Percentiles rank a stretch among this genome's conserved stretches.
phyloP scores from a whole-genome alignment of 352 stramenopile genomes.

The Pythium periplocum region DNA sequence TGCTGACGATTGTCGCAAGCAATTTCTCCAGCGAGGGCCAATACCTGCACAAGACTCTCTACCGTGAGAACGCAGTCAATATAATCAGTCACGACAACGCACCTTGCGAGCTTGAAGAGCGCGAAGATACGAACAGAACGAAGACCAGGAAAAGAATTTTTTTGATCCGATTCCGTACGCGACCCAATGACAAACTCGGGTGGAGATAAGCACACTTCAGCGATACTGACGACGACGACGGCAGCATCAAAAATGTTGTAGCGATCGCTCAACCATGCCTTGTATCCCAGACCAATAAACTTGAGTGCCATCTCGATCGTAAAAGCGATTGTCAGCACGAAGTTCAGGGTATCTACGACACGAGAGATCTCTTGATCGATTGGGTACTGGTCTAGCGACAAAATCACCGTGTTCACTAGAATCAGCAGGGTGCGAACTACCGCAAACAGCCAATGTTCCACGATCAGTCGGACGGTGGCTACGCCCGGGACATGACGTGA shows the following conservation, averaged over 20 bases:
- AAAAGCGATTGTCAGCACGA: constrained; percentile 19
- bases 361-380: constrained; percentile 11
- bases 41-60: constrained; percentile 26
- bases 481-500: no score
- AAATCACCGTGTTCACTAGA: constrained; percentile 36
- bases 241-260: constrained; percentile 51
- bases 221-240: constrained; percentile 12
- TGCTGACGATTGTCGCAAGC: constrained; percentile 51
- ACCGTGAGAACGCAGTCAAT: no score
- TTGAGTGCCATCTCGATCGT: constrained; percentile 28
- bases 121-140: constrained; percentile 52
- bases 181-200: background rate
- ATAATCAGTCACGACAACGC: background rate
- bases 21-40: constrained; percentile 72
- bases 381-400: constrained; percentile 30
- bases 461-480: no score
- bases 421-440: constrained; percentile 23
- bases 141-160: constrained; percentile 27
- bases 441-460: constrained; percentile 14
- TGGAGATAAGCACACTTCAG: background rate
- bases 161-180: background rate
- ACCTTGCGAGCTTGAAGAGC: constrained; percentile 58
- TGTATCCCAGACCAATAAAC: constrained; percentile 27
- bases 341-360: constrained; percentile 18
- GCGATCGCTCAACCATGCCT: constrained; percentile 21